Percentiles rank a stretch among this genome's conserved stretches.
Conservation (phyloP, 805 yeast species). For the Metschnikowia arizonensis region DNA sequence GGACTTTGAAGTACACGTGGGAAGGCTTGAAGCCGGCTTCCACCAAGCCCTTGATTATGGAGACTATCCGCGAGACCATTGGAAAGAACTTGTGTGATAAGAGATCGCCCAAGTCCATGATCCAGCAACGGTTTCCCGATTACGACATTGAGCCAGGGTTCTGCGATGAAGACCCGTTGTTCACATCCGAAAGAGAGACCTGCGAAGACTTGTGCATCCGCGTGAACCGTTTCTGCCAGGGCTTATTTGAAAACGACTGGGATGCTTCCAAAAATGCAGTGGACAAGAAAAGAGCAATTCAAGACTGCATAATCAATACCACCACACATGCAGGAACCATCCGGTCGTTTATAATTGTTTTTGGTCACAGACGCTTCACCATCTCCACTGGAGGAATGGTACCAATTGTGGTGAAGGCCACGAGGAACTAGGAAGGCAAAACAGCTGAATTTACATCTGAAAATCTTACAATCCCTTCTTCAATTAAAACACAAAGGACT, state of each 20-base stretch:
- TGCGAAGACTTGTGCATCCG: constrained; percentile 48
- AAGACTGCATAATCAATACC: constrained; percentile 35
- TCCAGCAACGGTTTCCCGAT: constrained; percentile 35
- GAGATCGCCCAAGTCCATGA: constrained; percentile 40
- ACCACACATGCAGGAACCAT: constrained; percentile 65
- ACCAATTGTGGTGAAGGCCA: constrained; percentile 52
- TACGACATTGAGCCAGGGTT: constrained; percentile 44
- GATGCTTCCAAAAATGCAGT: constrained; percentile 11
- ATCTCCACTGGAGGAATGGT: constrained; percentile 66
- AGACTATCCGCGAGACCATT: constrained; percentile 55
- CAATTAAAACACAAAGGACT: no score
- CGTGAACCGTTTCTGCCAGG: constrained; percentile 42
- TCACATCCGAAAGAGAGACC: constrained; percentile 45
- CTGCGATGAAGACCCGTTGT: constrained; percentile 47
- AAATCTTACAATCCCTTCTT: no score
- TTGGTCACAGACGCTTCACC: constrained; percentile 53
- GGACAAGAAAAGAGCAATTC: constrained; percentile 22
- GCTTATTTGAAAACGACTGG: constrained; percentile 26
- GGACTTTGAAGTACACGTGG: constrained; percentile 53
- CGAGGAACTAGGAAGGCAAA: constrained; percentile 14
- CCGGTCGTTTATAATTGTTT: constrained; percentile 45
- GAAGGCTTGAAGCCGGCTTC: constrained; percentile 27
- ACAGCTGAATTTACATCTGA: no score
- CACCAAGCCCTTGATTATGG: constrained; percentile 30
- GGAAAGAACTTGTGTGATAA: constrained; percentile 61